These are phyloP conservation scores for Dianthus caryophyllus DNA, from an alignment of 148 eudicot species.

Conservation along the genomic window DNA sequence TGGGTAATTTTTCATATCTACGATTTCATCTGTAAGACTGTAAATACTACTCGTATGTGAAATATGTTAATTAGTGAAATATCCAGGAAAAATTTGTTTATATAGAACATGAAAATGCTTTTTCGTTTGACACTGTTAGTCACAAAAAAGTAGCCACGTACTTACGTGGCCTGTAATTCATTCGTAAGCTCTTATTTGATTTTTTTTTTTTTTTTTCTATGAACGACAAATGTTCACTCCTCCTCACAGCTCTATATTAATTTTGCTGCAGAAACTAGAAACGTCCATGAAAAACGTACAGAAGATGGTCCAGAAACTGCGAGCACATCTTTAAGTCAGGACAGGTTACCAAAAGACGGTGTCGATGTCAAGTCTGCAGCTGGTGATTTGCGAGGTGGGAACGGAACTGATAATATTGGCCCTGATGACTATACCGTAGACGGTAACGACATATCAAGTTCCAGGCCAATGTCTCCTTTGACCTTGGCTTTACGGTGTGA, in stretches of 20 bases:
- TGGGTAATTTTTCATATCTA: background rate
- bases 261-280: constrained; percentile 50
- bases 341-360: constrained; percentile 37
- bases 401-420: constrained; percentile 40
- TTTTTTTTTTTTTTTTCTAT: too few relatives aligned
- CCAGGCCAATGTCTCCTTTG: constrained; percentile 81
- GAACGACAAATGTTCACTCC: background rate
- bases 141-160: background rate
- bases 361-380: constrained; percentile 30
- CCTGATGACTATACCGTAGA: constrained; percentile 49
- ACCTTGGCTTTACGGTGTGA: constrained; percentile 79
- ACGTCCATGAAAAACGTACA: constrained; percentile 39
- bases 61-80: background rate
- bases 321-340: constrained; percentile 40
- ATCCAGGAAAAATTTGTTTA: background rate
- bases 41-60: too few relatives aligned
- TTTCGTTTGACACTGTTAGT: background rate
- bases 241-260: background rate
- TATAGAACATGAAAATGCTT: constrained; percentile 1
- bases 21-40: background rate
- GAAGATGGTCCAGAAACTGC: constrained; percentile 41
- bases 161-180: background rate
- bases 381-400: constrained; percentile 35
- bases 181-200: background rate
- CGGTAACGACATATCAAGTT: constrained; percentile 49